Base-by-base conservation (phyloP, 176 grass and related monocot genomes). In the Hordeum marinum region DNA sequence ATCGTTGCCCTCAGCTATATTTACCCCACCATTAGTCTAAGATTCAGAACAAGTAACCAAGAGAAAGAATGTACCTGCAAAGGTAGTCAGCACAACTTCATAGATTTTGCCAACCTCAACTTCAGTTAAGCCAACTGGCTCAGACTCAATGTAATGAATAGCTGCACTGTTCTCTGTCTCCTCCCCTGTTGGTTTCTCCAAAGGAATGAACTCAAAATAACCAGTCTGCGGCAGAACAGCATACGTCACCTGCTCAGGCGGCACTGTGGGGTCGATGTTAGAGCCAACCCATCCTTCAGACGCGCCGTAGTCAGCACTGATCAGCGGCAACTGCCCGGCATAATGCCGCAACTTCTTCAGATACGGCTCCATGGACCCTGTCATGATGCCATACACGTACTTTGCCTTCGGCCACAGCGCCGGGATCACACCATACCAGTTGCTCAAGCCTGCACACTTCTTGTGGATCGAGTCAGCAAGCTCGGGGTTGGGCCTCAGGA, bases 301-400 rank as follows among this genome's bases (percentile, higher is more conserved):
- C 20, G 94, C 75, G 14, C 97, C 97, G 0, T 99, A 99, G 79
- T 99, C 94, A 3, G 97, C 88, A 72, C 97, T 92, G 75, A 99
- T 90, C 41, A 99, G 86, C 14, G 97, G 92, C 23, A 99, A 92
- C 57, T 89, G 26, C 25, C 94, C 97, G 37, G 97, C 92, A 75
- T 99, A 99, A 86, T 99, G 97, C 32, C 97, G 87, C 26, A 99
- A 36, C 15, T 92, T 99, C 80, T 96, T 96, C 59, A 96, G 81
- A 81, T 99, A 99, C 9, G 97, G 97, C 82, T 99, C 97, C 97
- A 99, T 99, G 12, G 97, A 96, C 62, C 97, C 97, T 18, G 97
- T 99, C 97, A 99, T 94, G 34, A 99, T 96, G 12, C 97, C 97
- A 68, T 83, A 94, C 9, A 92, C 82, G 34, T 99, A 99, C 79